These are phyloP conservation scores for Clarkia xantiana DNA, from an alignment of 345 rosid species.

Conservation along the genomic window DNA sequence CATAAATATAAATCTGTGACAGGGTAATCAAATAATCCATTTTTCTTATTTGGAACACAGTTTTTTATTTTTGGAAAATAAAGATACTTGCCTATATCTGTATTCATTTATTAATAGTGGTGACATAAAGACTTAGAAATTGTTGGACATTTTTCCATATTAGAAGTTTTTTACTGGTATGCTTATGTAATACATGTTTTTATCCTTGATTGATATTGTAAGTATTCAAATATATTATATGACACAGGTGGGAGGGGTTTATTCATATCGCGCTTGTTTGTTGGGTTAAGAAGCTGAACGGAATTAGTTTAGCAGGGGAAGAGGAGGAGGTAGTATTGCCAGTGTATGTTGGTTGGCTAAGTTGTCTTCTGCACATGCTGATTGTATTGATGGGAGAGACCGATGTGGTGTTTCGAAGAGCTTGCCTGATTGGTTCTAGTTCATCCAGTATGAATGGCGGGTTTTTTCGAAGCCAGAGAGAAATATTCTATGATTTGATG, in stretches of 20 bases:
- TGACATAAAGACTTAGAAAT: no score
- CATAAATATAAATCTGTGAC: no score
- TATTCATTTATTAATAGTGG: neutral
- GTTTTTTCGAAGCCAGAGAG: conserved; percentile 27
- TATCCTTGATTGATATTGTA: neutral
- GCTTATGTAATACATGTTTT: neutral
- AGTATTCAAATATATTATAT: conserved; percentile 5
- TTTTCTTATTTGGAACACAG: no score
- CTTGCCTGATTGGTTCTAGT: conserved; percentile 33
- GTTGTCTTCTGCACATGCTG: conserved; percentile 24
- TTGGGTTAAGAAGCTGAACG: conserved; percentile 17
- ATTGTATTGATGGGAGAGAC: conserved; percentile 23
- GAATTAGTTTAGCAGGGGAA: conserved; percentile 1
- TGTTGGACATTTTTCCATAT: no score
- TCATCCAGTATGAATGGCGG: conserved; percentile 12
- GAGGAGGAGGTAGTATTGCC: conserved; percentile 12
- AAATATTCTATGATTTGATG: conserved; percentile 19
- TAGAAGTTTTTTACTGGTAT: conserved; percentile 3
- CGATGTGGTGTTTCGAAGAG: conserved; percentile 33
- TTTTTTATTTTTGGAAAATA: no score
- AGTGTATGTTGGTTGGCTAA: conserved; percentile 14
- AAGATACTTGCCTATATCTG: no score
- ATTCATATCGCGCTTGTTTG: conserved; percentile 25
- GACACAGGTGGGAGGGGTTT: conserved; percentile 55
- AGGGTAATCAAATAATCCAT: no score